A percentile compares a stretch with the other conserved stretches of the same genome.
These are phyloP conservation scores for Jamesozyma jinghongensis DNA, from an alignment of 805 yeast species.

Conservation along the genomic window DNA sequence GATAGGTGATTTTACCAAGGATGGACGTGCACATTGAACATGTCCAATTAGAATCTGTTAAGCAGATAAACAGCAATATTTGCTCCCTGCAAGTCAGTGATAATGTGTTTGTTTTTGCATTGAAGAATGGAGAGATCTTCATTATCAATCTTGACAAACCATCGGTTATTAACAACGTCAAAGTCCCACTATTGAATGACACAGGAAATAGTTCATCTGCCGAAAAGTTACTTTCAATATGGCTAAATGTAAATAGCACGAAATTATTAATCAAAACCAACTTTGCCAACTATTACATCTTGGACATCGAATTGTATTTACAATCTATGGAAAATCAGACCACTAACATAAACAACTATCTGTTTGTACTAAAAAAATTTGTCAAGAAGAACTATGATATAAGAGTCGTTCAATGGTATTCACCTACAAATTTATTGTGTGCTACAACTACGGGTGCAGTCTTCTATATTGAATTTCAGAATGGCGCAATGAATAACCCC, in stretches of 20 bases:
- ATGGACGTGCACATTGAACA: slow-evolving; percentile 26
- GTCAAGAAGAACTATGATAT: slow-evolving; percentile 20
- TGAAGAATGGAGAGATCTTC: slow-evolving; percentile 44
- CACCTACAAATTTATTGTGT: slow-evolving; percentile 11
- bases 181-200: slow-evolving; percentile 23
- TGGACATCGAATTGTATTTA: slow-evolving; percentile 7
- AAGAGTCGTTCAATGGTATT: slow-evolving; percentile 16
- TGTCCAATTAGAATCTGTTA: slow-evolving; percentile 45
- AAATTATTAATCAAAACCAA: slow-evolving; percentile 23
- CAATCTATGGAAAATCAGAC: background rate
- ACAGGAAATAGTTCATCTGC: slow-evolving; percentile 6
- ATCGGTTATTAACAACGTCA: slow-evolving; percentile 41
- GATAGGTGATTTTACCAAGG: too few relatives aligned
- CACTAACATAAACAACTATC: background rate
- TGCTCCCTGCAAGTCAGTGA: slow-evolving; percentile 43
- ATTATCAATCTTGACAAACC: slow-evolving; percentile 63
- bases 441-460: slow-evolving; percentile 20
- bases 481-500: background rate
- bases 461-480: slow-evolving; percentile 10
- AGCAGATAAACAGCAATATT: slow-evolving; percentile 37
- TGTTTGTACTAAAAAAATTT: slow-evolving; percentile 11
- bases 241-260: slow-evolving; percentile 20
- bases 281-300: slow-evolving; percentile 23
- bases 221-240: slow-evolving; percentile 18
- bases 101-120: slow-evolving; percentile 48